Evolutionary conservation across 2,329 filamentous ascomycete species (phyloP), one percentile per base, ranked within the genome.

Genomic region (Didymella pomorum): DNA sequence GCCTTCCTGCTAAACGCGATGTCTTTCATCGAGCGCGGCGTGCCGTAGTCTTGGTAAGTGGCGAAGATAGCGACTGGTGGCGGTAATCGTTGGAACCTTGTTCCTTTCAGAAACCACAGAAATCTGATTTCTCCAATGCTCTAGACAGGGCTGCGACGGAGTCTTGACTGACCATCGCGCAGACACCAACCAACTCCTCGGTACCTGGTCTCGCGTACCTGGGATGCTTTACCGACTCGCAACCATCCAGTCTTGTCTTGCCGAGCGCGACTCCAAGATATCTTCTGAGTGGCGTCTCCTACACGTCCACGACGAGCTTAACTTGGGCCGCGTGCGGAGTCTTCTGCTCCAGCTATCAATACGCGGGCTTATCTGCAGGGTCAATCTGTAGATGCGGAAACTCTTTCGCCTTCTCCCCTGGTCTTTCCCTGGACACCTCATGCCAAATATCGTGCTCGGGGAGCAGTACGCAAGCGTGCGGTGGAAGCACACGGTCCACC

Each of bases 301-400:
- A 35, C 31, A 46, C 33, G 12, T 52, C 50, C 7, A 29, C 31
- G 1, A 35, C 21, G 4, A 18, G 26, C 11, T 28, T 53, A 41
- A 46, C 42, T 6, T 53, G 41, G 31, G 50, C 42, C 1, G 10
- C 23, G 1, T 53, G 50, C 21, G 28, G 29, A 39, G 21, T 31
- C 4, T 53, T 28, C 8, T 53, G 50, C 20, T 18, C 31, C 18
- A 25, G n/a, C 25, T 53, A 53, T 26, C 41, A 46, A n/a, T 53
- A 46, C 14, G 23, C 31, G 3, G 42, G 31, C 1, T 16, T 53
- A 9, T 39, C 31, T 3, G n/a, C 10, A 4, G 50, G 50, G 1
- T 16, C 23, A 2, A 29, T 23, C 1, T 53, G 50, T n/a, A 37
- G 50, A 53, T 53, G 50, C 25, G 50, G 50, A 16, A 53, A 53